phyloP scores from a whole-genome alignment of 257 asterid species.

The Petrea volubilis region DNA sequence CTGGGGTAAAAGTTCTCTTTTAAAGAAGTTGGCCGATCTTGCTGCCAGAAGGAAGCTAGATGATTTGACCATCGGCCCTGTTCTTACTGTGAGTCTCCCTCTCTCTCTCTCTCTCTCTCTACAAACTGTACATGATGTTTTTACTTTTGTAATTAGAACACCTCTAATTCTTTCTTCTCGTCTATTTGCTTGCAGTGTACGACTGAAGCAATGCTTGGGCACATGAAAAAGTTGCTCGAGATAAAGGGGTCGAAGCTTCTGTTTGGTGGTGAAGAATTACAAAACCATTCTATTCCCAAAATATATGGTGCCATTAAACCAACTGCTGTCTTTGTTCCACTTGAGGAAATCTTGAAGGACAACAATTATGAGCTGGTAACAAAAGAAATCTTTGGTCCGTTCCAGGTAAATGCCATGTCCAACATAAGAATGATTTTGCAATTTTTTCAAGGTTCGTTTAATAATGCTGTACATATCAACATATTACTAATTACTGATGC shows the following conservation, averaged over 20 bases:
- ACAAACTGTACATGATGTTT: neutral
- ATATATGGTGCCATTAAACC: constrained; percentile 94
- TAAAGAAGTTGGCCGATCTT: constrained; percentile 55
- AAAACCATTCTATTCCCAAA: constrained; percentile 80
- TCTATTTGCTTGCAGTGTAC: constrained; percentile 53
- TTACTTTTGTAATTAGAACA: neutral
- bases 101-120: neutral
- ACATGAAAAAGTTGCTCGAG: constrained; percentile 65
- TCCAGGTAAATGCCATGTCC: constrained; percentile 60
- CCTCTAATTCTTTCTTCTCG: neutral
- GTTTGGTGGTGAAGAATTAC: constrained; percentile 82
- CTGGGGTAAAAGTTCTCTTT: constrained; percentile 71
- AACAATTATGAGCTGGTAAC: constrained; percentile 74
- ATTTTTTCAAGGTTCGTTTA: neutral
- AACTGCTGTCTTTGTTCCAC: constrained; percentile 90
- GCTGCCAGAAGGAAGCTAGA: constrained; percentile 88
- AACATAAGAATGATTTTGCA: neutral
- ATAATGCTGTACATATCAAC: neutral
- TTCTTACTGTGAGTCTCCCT: constrained; percentile 70
- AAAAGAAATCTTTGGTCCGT: constrained; percentile 88
- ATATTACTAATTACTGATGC: neutral
- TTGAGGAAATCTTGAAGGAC: constrained; percentile 76
- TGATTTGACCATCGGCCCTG: constrained; percentile 90
- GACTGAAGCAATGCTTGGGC: constrained; percentile 81
- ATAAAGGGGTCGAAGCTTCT: constrained; percentile 82